phyloP scores from a whole-genome alignment of 106 monocot genomes.

The Dioscorea zingiberensis region DNA sequence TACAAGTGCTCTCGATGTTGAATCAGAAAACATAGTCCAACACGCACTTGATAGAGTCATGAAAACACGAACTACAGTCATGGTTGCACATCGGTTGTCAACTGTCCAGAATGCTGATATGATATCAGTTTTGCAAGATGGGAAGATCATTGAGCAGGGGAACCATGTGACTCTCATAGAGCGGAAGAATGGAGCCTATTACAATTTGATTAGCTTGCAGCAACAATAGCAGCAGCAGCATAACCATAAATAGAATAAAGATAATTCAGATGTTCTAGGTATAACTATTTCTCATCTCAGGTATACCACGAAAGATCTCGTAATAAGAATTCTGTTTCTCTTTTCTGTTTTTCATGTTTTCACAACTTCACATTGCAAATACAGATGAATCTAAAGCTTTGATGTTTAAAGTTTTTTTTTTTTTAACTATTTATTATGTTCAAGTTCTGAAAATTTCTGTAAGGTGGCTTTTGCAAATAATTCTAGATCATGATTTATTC shows the following conservation, averaged over 20 bases:
- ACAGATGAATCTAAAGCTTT: too few species aligned
- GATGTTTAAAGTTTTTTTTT: too few species aligned
- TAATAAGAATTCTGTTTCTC: too few species aligned
- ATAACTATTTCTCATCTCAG: too few species aligned
- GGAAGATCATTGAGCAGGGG: conserved; percentile 7
- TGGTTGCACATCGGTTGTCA: conserved; percentile 12
- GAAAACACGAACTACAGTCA: not conserved
- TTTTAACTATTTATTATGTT: too few species aligned
- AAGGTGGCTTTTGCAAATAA: too few species aligned
- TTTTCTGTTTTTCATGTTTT: too few species aligned
- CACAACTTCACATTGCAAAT: too few species aligned
- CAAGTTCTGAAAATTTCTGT: too few species aligned
- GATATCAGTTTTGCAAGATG: conserved; percentile 10
- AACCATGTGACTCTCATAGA: not conserved
- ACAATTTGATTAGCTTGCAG: not conserved
- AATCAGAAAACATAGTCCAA: conserved; percentile 12
- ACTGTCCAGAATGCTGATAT: conserved; percentile 8
- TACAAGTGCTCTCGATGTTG: conserved; percentile 19
- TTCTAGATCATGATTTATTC: too few species aligned
- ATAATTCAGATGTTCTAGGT: not conserved
- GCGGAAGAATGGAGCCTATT: not conserved
- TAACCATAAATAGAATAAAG: not conserved
- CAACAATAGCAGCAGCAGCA: not conserved
- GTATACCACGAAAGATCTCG: too few species aligned
- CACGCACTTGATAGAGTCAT: conserved; percentile 1